Evolutionary conservation across 495 filamentous ascomycete species (phyloP), one percentile per base, ranked within the genome.

Genomic region (Glarea lozoyensis): DNA sequence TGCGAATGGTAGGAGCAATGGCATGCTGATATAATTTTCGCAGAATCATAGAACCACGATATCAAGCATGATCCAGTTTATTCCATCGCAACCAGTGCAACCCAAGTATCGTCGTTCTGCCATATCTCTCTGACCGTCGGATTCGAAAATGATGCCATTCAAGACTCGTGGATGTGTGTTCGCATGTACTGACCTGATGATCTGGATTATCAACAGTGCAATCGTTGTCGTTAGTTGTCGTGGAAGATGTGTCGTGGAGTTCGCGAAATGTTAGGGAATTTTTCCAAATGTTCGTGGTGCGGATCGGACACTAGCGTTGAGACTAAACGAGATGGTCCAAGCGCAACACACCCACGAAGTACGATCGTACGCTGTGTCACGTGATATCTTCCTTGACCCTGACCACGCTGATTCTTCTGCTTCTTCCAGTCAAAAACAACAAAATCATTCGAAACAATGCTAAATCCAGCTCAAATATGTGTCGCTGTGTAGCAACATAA

Each of bases 111-210:
- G 16, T 20, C 5, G 25, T n/a, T n/a, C n/a, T n/a, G n/a, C n/a
- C n/a, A n/a, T n/a, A n/a, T n/a, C n/a, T n/a, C n/a, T n/a, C n/a
- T n/a, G n/a, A n/a, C 37, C 27, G 48, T 25, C 16, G 25, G 16
- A 27, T 47, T 38, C 23, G 42, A 37, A 24, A 10, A 11, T 3
- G 4, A 21, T 4, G 16, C 13, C 15, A 42, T 24, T 15, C 5
- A 12, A 13, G 13, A 21, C 13, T 13, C 29, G 10, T 16, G 27
- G 9, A 21, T 16, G 13, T 25, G 40, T 36, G 13, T 40, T 39
- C 6, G 24, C 3, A 33, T 27, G 12, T 49, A 55, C 53, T 55
- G 37, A 55, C 53, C 53, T 55, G 53, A 49, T 55, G 53, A 52
- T 45, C 43, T 16, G 13, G 21, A 46, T 10, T 37, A 10, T 52